Evolutionary conservation across 2,329 filamentous ascomycete genomes (phyloP).

Genomic region (Phyllosticta citriasiana): DNA sequence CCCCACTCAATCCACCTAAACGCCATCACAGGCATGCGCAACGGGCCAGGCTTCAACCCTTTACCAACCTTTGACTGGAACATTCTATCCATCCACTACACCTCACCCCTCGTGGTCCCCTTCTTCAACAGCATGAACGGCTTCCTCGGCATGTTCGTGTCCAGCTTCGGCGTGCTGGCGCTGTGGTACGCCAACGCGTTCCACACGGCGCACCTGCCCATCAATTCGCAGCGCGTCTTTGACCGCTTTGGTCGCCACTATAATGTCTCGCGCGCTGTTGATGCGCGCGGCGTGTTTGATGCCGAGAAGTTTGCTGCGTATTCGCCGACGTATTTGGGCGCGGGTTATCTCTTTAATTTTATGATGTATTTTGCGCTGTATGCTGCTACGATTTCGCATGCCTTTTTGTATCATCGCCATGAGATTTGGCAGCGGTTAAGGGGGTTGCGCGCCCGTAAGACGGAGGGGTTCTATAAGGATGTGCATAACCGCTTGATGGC

Average conservation of each 20-base stretch:
- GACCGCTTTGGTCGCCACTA: slow-evolving; percentile 26
- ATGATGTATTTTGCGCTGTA: slow-evolving; percentile 28
- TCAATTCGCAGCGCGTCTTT: slow-evolving; percentile 24
- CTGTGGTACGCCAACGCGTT: slow-evolving; percentile 23
- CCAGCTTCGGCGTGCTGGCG: slow-evolving; percentile 21
- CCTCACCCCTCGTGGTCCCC: slow-evolving; percentile 22
- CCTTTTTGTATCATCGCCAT: slow-evolving; percentile 25
- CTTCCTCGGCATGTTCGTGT: slow-evolving; percentile 22
- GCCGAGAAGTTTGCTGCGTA: slow-evolving; percentile 23
- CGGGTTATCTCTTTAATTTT: slow-evolving; percentile 28
- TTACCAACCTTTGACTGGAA: slow-evolving; percentile 67
- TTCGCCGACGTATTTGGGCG: slow-evolving; percentile 27
- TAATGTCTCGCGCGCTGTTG: slow-evolving; percentile 24
- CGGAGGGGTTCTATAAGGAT: slow-evolving; percentile 15
- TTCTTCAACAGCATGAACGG: slow-evolving; percentile 23
- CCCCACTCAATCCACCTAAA: slow-evolving; percentile 60
- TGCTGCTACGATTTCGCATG: slow-evolving; percentile 26
- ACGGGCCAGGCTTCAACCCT: slow-evolving; percentile 57
- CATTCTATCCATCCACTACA: slow-evolving; percentile 19
- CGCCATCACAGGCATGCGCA: slow-evolving; percentile 61
- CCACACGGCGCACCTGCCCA: slow-evolving; percentile 26
- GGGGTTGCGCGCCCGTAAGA: background rate
- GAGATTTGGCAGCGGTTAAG: slow-evolving; percentile 13
- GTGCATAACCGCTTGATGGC: slow-evolving; percentile 25
- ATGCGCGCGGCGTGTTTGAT: slow-evolving; percentile 18